A percentile compares a stretch with the other conserved stretches of the same genome.
These are phyloP conservation scores for Yarrowia galli DNA, from an alignment of 1,139 yeast species.

Conservation along the genomic window DNA sequence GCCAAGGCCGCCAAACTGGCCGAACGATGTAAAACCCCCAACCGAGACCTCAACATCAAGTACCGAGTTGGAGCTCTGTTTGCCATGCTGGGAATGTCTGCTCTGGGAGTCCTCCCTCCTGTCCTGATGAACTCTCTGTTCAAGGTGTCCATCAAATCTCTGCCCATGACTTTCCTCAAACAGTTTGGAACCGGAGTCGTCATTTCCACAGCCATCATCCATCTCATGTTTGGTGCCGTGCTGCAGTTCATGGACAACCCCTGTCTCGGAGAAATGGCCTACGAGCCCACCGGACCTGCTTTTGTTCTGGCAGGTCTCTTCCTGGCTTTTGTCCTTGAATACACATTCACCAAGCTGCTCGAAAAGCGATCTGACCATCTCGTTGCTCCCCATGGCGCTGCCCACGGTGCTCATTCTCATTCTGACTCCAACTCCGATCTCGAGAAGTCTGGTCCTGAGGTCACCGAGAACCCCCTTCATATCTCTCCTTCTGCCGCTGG, in stretches of 20 bases:
- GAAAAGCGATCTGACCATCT: slow-evolving; percentile 41
- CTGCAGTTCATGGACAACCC: slow-evolving; percentile 58
- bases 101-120: slow-evolving; percentile 51
- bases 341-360: slow-evolving; percentile 45
- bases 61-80: slow-evolving; percentile 51
- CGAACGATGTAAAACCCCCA: slow-evolving; percentile 40
- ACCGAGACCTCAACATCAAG: slow-evolving; percentile 50
- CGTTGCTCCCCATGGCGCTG: slow-evolving; percentile 1
- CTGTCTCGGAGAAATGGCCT: slow-evolving; percentile 60
- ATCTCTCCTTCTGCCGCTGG: slow-evolving; percentile 11
- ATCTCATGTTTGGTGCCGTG: slow-evolving; percentile 78
- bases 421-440: slow-evolving; percentile 34
- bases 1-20: slow-evolving; percentile 36
- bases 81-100: slow-evolving; percentile 51
- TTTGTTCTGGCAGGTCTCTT: slow-evolving; percentile 53
- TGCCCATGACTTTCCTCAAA: slow-evolving; percentile 45
- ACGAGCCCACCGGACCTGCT: slow-evolving; percentile 52
- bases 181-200: slow-evolving; percentile 91
- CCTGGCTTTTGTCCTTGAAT: slow-evolving; percentile 51
- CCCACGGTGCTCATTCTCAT: background rate
- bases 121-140: slow-evolving; percentile 45
- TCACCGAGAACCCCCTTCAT: slow-evolving; percentile 7
- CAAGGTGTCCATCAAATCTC: slow-evolving; percentile 46
- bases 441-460: slow-evolving; percentile 10
- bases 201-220: slow-evolving; percentile 87